Base-by-base conservation (phyloP, 805 yeast genomes). In the Spathaspora gorwiae region DNA sequence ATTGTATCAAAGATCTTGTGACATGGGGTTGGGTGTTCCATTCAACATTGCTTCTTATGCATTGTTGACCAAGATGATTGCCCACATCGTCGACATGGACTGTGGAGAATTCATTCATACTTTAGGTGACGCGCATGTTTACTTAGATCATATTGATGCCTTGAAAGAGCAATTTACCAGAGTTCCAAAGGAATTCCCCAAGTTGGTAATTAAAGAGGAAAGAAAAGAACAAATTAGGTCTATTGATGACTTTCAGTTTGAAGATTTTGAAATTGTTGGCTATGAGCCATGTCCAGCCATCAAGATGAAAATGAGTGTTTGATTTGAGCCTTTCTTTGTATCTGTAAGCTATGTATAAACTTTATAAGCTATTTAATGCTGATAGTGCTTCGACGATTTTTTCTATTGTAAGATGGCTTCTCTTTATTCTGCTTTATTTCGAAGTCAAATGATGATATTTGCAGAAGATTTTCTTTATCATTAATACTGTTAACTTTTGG, bases 11-110 rank as follows among this genome's bases (percentile, higher is more conserved):
- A 80, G 99, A 57, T 87, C 96, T n/a, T 92, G 98, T 66, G 99
- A 94, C 61, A 90, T 94, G 97, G 99, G 99, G 0, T 77, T 94
- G n/a, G 99, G 99, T 11, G 98, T 94, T 19, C 99, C 99, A 0
- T 94, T 94, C 66, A 94, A 94, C 62, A 94, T 94, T 58, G 99
- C 99, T 0, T 89, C 97, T 0, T 94, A 94, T 61, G 96, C 99
- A 0, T 71, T 94, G 44, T 73, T 94, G 49, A 90, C 97, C 1
- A 84, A 79, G 55, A 92, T 94, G 97, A 85, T 94, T 51, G 99
- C 99, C 2, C 88, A 87, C 50, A 85, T 94, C n/a, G 90, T 90
- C 37, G 96, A 80, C 53, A 83, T 90, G 87, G 95, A 90, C 54
- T 85, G 96, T 49, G 98, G 98, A 36, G 97, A 90, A 55, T 89